Conservation (phyloP, 2,329 filamentous ascomycete genomes). For the Ampelomyces quisqualis region DNA sequence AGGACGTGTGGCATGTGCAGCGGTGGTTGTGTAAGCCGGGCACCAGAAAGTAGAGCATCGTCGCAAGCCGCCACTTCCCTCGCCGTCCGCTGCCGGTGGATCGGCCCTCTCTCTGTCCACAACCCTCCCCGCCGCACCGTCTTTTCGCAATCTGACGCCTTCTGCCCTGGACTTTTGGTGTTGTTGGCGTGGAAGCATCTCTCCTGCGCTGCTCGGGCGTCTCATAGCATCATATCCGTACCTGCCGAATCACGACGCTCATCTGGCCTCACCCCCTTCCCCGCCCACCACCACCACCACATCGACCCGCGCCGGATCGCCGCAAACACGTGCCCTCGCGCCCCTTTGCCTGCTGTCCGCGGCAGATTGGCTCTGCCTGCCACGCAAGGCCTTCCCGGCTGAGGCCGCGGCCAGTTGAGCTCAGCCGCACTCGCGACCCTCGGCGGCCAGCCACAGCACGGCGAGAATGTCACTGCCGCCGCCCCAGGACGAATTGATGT, state of each 20-base stretch:
- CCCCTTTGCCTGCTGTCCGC: conserved; percentile 5
- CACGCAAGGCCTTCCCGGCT: conserved; percentile 42
- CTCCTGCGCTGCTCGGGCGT: conserved; percentile 3
- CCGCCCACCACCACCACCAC: conserved; percentile 21
- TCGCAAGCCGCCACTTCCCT: conserved; percentile 5
- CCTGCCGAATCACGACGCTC: conserved; percentile 9
- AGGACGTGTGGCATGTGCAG: no score
- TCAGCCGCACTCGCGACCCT: conserved; percentile 27
- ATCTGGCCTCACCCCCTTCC: conserved; percentile 18
- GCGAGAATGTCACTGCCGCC: conserved; percentile 19
- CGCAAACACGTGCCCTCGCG: conserved; percentile 6
- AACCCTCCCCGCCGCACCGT: conserved; percentile 6
- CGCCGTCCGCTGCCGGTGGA: conserved; percentile 4
- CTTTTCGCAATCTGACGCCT: conserved; percentile 12
- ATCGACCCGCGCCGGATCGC: conserved; percentile 13
- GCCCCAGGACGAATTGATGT: conserved; percentile 9
- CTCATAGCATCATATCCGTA: conserved; percentile 15
- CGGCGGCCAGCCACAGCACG: conserved; percentile 16
- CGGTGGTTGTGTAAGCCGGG: conserved; percentile 2
- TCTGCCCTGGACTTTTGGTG: conserved; percentile 10
- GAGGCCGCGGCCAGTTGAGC: conserved; percentile 34
- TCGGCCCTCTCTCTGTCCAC: conserved; percentile 9
- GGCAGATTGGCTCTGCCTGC: conserved; percentile 35
- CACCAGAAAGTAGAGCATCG: conserved; percentile 2
- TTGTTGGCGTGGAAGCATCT: conserved; percentile 9